Evolutionary conservation across 306 rosid genomes (phyloP).

Genomic region (Cyamopsis tetragonoloba): DNA sequence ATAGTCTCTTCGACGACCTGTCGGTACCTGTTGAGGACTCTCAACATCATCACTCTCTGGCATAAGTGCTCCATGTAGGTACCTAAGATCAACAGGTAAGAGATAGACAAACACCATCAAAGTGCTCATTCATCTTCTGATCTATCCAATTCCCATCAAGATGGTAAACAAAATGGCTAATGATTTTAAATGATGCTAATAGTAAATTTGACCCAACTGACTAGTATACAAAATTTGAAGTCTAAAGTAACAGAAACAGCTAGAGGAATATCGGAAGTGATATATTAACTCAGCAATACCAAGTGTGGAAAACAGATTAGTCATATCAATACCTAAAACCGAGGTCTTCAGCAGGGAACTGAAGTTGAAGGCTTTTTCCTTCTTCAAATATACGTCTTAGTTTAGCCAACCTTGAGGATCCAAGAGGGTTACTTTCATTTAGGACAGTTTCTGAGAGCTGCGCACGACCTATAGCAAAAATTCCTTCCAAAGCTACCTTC

Average conservation of each 20-base stretch:
- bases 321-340: conserved; percentile 67
- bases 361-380: conserved; percentile 96
- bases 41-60: conserved; percentile 36
- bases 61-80: conserved; percentile 71
- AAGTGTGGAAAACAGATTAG: conserved; percentile 19
- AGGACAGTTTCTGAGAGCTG: conserved; percentile 71
- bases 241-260: conserved; percentile 4
- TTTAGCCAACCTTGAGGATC: conserved; percentile 72
- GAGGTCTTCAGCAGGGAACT: conserved; percentile 96
- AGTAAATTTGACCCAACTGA: conserved; percentile 14
- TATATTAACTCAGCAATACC: neutral
- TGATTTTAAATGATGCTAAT: conserved; percentile 13
- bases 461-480: conserved; percentile 76
- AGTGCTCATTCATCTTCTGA: conserved; percentile 20
- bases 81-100: conserved; percentile 41
- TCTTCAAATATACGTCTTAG: conserved; percentile 78
- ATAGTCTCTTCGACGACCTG: conserved; percentile 77
- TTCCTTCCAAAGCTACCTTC: conserved; percentile 76
- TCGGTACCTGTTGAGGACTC: conserved; percentile 46
- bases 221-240: neutral
- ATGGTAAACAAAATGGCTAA: neutral
- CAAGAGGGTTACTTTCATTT: conserved; percentile 76
- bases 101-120: conserved; percentile 34
- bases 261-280: conserved; percentile 5
- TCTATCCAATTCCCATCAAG: conserved; percentile 18